These are phyloP conservation scores for Prorocentrum cordatum DNA, from an alignment of 169 alveolate species.

Conservation along the genomic window DNA sequence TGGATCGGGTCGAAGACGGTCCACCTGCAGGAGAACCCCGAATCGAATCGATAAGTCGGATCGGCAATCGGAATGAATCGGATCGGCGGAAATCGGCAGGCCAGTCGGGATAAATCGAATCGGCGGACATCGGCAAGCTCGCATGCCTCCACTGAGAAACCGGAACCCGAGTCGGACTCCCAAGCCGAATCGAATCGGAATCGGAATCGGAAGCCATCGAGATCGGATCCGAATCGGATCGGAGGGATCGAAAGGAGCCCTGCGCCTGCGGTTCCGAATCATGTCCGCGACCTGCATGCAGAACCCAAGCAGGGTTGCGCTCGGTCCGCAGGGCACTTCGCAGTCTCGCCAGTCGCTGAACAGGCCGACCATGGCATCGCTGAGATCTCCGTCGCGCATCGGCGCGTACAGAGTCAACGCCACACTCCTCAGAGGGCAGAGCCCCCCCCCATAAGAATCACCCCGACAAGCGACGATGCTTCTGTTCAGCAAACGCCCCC, in stretches of 20 bases:
- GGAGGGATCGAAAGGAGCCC: too few relatives aligned
- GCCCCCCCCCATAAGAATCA: background rate
- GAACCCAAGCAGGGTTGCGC: background rate
- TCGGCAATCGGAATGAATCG: too few relatives aligned
- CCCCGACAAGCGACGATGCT: background rate
- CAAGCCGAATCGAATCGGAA: too few relatives aligned
- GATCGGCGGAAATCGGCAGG: too few relatives aligned
- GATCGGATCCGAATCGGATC: too few relatives aligned
- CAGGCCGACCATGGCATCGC: conserved; percentile 63
- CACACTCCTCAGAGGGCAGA: conserved; percentile 7
- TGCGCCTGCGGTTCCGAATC: conserved; percentile 36
- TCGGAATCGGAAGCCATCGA: too few relatives aligned
- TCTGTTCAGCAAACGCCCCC: background rate
- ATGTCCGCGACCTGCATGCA: conserved; percentile 37
- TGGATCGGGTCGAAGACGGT: conserved; percentile 20
- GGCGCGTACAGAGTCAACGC: conserved; percentile 47
- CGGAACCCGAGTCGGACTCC: too few relatives aligned
- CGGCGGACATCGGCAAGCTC: too few relatives aligned
- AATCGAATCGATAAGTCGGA: too few relatives aligned
- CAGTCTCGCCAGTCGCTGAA: conserved; percentile 42
- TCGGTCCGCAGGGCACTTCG: background rate
- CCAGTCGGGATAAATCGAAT: too few relatives aligned
- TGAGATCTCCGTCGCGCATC: conserved; percentile 44
- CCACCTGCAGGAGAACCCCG: conserved; percentile 8
- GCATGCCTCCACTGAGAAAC: too few relatives aligned